phyloP scores from a whole-genome alignment of 2,329 filamentous ascomycete genomes.

The Albifimbria verrucaria region DNA sequence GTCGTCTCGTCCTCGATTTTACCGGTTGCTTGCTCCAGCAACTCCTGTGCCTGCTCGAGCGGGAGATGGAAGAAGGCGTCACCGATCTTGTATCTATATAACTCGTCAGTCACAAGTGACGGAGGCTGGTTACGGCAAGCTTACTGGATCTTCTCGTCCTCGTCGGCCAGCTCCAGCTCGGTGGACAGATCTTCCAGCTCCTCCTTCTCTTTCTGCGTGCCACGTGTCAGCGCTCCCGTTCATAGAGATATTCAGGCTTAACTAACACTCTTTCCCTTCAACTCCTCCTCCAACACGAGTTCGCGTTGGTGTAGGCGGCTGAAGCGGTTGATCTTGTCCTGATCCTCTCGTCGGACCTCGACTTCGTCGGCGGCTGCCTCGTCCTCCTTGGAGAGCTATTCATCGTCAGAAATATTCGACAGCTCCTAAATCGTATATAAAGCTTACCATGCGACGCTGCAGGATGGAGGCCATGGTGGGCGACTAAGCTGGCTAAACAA shows the following conservation, averaged over 20 bases:
- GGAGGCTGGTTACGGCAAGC: conserved; percentile 25
- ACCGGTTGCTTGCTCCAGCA: conserved; percentile 69
- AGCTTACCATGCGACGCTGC: conserved; percentile 58
- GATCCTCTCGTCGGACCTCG: conserved; percentile 92
- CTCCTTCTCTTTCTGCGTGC: conserved; percentile 88
- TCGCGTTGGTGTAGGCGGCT: conserved; percentile 90
- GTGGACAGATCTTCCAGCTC: conserved; percentile 89
- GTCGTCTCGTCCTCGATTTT: conserved; percentile 75
- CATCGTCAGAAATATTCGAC: conserved; percentile 8
- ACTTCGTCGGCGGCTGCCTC: conserved; percentile 82
- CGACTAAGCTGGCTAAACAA: conserved; percentile 3
- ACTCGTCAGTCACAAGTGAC: conserved; percentile 10
- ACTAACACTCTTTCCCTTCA: conserved; percentile 74
- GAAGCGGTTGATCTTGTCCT: conserved; percentile 98
- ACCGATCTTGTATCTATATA: conserved; percentile 84
- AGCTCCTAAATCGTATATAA: fast-evolving
- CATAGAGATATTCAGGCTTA: no score
- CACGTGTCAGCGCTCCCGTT: conserved; percentile 17
- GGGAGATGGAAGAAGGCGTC: conserved; percentile 91
- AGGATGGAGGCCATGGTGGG: conserved; percentile 42
- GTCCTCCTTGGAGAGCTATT: conserved; percentile 87
- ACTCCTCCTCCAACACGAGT: conserved; percentile 71
- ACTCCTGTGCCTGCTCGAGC: conserved; percentile 79
- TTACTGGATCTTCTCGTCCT: conserved; percentile 90
- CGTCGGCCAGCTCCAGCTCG: conserved; percentile 91